Percentiles rank a stretch among this genome's conserved stretches.
Conservation (phyloP, 352 stramenopile genomes). For the Globisporangium orthogonon region DNA sequence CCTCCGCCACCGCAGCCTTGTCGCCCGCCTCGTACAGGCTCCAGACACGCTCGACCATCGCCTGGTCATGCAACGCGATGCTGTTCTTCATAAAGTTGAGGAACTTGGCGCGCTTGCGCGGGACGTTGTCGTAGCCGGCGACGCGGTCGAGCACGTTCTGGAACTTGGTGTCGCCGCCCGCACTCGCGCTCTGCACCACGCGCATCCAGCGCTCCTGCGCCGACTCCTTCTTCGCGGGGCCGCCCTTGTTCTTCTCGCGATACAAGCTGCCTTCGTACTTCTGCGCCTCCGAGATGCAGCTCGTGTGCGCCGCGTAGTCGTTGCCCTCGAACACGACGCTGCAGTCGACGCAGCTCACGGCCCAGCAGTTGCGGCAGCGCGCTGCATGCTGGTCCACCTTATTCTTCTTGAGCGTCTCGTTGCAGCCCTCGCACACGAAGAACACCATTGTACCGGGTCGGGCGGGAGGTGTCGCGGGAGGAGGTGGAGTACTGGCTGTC, state of each 20-base stretch:
- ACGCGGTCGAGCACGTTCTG: conserved; percentile 74
- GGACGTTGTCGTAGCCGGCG: conserved; percentile 85
- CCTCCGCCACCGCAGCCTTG: conserved; percentile 31
- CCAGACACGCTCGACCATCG: conserved; percentile 62
- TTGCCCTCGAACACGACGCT: conserved; percentile 87
- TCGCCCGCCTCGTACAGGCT: conserved; percentile 59
- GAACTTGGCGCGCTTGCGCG: conserved; percentile 92
- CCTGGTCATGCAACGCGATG: conserved; percentile 41
- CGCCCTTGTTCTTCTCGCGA: conserved; percentile 49
- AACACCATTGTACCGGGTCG: conserved; percentile 52
- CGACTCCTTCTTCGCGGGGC: conserved; percentile 72
- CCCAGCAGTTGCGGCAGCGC: conserved; percentile 85
- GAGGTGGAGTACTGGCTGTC: background rate
- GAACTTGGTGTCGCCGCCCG: conserved; percentile 38
- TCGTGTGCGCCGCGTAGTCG: conserved; percentile 86
- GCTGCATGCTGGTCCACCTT: conserved; percentile 88
- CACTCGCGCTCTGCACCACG: conserved; percentile 47
- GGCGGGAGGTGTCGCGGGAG: background rate
- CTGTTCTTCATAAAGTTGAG: conserved; percentile 89
- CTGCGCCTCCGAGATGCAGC: conserved; percentile 91
- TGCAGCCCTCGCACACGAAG: conserved; percentile 85
- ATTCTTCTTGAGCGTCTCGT: conserved; percentile 93
- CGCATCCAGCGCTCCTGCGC: conserved; percentile 88
- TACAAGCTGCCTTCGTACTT: conserved; percentile 92
- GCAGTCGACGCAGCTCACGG: conserved; percentile 93